phyloP scores from a whole-genome alignment of 2,329 filamentous ascomycete species.

The Nannizziopsis arthrosporioides region DNA sequence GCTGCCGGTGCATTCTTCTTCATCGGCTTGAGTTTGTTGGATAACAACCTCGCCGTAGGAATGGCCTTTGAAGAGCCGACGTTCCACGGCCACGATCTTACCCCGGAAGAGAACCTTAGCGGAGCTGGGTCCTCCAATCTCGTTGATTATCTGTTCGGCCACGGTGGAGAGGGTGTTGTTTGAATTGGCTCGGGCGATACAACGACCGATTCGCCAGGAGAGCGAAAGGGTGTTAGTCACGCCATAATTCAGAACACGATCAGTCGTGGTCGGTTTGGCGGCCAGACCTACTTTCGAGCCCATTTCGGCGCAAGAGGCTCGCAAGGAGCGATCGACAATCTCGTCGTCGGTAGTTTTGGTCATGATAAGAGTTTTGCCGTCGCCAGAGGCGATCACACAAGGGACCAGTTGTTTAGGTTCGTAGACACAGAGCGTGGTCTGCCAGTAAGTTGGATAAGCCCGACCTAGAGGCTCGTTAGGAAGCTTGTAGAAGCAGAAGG shows the following conservation, averaged over 20 bases:
- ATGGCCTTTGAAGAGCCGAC: conserved; percentile 44
- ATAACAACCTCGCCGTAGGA: conserved; percentile 50
- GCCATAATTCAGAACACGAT: conserved; percentile 26
- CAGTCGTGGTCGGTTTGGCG: conserved; percentile 30
- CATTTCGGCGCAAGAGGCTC: conserved; percentile 34
- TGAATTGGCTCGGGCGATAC: conserved; percentile 42
- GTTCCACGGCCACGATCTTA: conserved; percentile 51
- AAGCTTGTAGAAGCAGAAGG: conserved; percentile 13
- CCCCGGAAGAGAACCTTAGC: conserved; percentile 51
- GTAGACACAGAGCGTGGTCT: conserved; percentile 37
- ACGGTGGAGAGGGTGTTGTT: conserved; percentile 43
- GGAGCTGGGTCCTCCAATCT: conserved; percentile 43
- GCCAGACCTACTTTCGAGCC: conserved; percentile 33
- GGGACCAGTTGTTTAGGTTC: conserved; percentile 31
- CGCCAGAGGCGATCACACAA: conserved; percentile 37
- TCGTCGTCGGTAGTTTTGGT: conserved; percentile 32
- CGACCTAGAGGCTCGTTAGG: conserved; percentile 20
- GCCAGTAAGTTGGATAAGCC: conserved; percentile 38
- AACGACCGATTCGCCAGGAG: conserved; percentile 46
- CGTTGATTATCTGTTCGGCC: conserved; percentile 47
- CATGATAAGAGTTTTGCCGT: conserved; percentile 37
- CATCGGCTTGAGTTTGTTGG: conserved; percentile 35
- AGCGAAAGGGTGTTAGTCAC: conserved; percentile 35
- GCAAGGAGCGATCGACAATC: conserved; percentile 34
- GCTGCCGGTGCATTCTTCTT: conserved; percentile 21